These are phyloP conservation scores for Monosporozyma servazzii DNA, from an alignment of 805 yeast genomes.

Conservation along the genomic window DNA sequence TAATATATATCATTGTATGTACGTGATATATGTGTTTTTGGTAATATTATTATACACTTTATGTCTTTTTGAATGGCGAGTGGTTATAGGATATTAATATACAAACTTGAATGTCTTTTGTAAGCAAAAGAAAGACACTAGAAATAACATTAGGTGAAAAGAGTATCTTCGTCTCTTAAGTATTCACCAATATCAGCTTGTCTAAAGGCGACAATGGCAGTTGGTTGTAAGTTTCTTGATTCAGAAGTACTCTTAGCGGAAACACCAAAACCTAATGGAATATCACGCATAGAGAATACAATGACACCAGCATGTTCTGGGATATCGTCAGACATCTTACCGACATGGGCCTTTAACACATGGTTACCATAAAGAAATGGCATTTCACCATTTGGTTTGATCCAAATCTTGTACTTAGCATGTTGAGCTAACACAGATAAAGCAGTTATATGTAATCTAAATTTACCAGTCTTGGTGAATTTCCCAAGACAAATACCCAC, in stretches of 20 bases:
- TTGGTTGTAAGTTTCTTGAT: slow-evolving; percentile 81
- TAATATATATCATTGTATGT: neutral
- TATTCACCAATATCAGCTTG: slow-evolving; percentile 98
- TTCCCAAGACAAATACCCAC: slow-evolving; percentile 91
- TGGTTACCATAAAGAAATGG: slow-evolving; percentile 95
- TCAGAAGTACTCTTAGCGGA: slow-evolving; percentile 87
- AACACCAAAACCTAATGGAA: slow-evolving; percentile 92
- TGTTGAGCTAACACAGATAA: slow-evolving; percentile 71
- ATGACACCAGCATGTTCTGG: slow-evolving; percentile 97
- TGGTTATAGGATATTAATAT: neutral
- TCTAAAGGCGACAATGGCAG: slow-evolving; percentile 89
- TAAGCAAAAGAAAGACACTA: neutral
- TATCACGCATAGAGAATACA: slow-evolving; percentile 83
- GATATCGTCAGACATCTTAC: slow-evolving; percentile 92
- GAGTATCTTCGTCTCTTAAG: slow-evolving; percentile 93
- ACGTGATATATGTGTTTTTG: neutral
- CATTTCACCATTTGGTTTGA: slow-evolving; percentile 96
- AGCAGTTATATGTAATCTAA: slow-evolving; percentile 90
- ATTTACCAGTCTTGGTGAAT: slow-evolving; percentile 95
- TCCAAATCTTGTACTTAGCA: slow-evolving; percentile 93
- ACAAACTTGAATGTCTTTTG: neutral
- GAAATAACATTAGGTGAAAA: slow-evolving; percentile 53
- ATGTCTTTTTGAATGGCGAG: neutral
- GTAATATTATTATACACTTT: neutral
- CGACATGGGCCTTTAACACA: slow-evolving; percentile 91